Evolutionary conservation across 345 rosid species (phyloP).

Genomic region (Boechera retrofracta): DNA sequence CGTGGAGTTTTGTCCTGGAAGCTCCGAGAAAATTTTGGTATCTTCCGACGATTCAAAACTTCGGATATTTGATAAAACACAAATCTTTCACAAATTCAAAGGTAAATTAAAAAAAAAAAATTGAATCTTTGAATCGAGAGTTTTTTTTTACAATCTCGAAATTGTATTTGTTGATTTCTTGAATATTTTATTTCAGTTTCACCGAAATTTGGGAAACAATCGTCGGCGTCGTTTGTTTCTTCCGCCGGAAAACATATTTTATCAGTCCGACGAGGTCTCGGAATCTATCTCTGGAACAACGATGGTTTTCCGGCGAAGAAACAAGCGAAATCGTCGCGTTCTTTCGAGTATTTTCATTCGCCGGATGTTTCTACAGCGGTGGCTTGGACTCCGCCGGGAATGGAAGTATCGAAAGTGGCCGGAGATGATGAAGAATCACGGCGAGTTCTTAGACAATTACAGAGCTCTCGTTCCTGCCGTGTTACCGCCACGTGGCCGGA

Average conservation of each 20-base stretch:
- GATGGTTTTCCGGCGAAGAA: constrained; percentile 49
- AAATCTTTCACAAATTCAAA: constrained; percentile 66
- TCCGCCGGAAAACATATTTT: constrained; percentile 71
- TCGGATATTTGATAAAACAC: constrained; percentile 63
- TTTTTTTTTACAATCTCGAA: background rate
- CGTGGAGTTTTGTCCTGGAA: constrained; percentile 64
- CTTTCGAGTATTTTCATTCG: constrained; percentile 75
- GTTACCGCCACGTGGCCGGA: constrained; percentile 91
- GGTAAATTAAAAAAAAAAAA: constrained; percentile 44
- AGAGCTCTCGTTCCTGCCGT: constrained; percentile 59
- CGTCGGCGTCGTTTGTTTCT: constrained; percentile 77
- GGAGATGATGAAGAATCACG: constrained; percentile 8
- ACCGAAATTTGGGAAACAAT: constrained; percentile 66
- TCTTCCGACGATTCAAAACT: constrained; percentile 81
- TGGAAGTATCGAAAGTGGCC: background rate
- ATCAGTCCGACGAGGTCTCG: constrained; percentile 78
- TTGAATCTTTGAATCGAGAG: background rate
- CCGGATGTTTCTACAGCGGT: constrained; percentile 67
- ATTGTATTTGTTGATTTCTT: background rate
- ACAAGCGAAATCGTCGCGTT: constrained; percentile 50
- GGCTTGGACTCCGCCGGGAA: constrained; percentile 52
- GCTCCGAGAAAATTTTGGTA: constrained; percentile 61
- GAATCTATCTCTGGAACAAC: constrained; percentile 78
- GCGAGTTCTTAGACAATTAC: constrained; percentile 48
- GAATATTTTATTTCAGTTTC: constrained; percentile 40